Conservation (phyloP, 2,329 filamentous ascomycete genomes). For the Dothideomycetidae sp. region DNA sequence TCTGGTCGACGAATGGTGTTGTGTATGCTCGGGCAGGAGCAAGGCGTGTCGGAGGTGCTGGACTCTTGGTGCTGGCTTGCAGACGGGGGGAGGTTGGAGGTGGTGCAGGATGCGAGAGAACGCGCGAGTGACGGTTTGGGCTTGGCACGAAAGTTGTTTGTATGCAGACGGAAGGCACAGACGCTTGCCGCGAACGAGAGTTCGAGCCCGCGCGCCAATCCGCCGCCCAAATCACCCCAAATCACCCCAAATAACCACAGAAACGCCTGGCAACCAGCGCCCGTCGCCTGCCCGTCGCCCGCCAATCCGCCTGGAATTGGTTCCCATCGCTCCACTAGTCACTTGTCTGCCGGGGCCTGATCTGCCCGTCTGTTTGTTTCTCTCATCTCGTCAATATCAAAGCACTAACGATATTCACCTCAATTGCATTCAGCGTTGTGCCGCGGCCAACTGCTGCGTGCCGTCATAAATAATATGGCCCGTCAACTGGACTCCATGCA, state of each 20-base stretch:
- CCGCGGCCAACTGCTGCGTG: no score
- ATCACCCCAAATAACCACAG: neutral
- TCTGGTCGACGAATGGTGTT: conserved; percentile 1
- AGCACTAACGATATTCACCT: no score
- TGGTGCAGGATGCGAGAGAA: neutral
- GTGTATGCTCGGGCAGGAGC: neutral
- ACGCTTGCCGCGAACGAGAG: no score
- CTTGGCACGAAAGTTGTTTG: conserved; percentile 10
- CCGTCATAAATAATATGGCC: no score
- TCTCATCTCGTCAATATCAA: no score
- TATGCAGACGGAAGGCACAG: conserved; percentile 7
- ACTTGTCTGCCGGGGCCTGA: no score
- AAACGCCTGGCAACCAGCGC: neutral
- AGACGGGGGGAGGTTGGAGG: neutral
- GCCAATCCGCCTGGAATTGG: no score
- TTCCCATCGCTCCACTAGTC: no score
- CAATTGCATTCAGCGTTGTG: no score
- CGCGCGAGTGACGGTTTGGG: conserved; percentile 6
- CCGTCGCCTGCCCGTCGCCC: no score
- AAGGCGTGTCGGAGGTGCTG: neutral
- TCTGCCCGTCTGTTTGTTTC: no score
- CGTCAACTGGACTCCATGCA: no score
- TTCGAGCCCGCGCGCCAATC: neutral
- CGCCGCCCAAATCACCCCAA: neutral
- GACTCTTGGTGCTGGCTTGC: neutral